phyloP scores from a whole-genome alignment of 108 stramenopile species.

The Mediolabrus comicus region DNA sequence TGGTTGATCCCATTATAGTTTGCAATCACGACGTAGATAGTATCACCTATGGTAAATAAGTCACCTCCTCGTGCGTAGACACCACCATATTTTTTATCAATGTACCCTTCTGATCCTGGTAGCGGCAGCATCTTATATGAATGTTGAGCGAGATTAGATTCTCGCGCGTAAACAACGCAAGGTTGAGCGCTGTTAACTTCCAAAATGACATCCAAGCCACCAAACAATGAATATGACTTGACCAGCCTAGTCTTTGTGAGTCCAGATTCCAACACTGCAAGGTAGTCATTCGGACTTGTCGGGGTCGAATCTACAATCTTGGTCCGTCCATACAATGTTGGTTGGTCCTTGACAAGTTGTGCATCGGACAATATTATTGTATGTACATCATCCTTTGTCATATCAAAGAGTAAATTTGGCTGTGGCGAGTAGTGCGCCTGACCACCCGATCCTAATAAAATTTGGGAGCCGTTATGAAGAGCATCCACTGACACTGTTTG shows the following conservation, averaged over 20 bases:
- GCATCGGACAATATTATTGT: neutral
- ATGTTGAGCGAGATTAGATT: neutral
- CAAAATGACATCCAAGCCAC: neutral
- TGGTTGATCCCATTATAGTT: slow-evolving; percentile 1
- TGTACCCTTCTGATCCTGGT: slow-evolving; percentile 7
- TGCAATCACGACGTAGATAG: neutral
- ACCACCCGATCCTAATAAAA: neutral
- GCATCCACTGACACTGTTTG: slow-evolving; percentile 6
- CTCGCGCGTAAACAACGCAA: neutral
- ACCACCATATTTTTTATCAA: neutral
- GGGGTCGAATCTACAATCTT: neutral
- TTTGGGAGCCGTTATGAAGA: neutral
- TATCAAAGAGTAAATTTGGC: neutral
- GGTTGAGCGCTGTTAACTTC: slow-evolving; percentile 1
- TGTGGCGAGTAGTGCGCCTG: neutral
- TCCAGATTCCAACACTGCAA: neutral
- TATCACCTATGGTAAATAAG: neutral
- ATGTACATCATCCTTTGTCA: neutral
- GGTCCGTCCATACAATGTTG: neutral
- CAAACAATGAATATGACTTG: too few relatives aligned
- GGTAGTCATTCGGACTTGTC: neutral
- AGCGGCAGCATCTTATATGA: slow-evolving; percentile 3
- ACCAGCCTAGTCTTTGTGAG: too few relatives aligned
- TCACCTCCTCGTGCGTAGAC: slow-evolving; percentile 2
- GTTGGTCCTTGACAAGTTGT: neutral